Percentiles rank a stretch among this genome's conserved stretches.
These are phyloP conservation scores for Spergularia marina DNA, from an alignment of 148 eudicot genomes.

Conservation along the genomic window DNA sequence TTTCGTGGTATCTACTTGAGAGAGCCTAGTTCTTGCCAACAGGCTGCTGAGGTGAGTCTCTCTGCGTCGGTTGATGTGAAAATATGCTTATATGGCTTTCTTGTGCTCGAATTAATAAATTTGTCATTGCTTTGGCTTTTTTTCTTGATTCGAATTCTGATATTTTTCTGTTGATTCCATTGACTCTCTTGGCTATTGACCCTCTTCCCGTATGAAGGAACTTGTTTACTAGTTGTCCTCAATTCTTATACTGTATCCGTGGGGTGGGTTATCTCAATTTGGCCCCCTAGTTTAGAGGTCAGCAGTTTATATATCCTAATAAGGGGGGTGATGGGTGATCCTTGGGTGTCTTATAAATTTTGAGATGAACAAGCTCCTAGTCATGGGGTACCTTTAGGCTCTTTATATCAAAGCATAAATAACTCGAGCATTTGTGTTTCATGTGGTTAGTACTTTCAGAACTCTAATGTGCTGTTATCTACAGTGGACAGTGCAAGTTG, in stretches of 20 bases:
- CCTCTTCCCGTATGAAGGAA: no score
- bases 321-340: not conserved
- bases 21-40: slow-evolving; percentile 66
- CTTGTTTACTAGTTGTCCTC: no score
- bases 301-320: no score
- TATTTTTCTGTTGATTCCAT: not conserved
- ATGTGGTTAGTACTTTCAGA: slow-evolving; percentile 12
- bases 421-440: not conserved
- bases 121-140: not conserved
- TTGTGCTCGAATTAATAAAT: not conserved
- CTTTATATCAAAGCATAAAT: not conserved
- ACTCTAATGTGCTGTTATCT: slow-evolving; percentile 23
- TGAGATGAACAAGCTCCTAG: slow-evolving; percentile 7
- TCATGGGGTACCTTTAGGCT: not conserved
- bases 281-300: no score
- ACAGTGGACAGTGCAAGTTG: slow-evolving; percentile 96
- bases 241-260: no score
- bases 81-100: not conserved
- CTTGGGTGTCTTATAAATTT: not conserved
- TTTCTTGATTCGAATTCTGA: not conserved
- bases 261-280: no score
- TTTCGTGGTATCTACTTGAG: slow-evolving; percentile 93
- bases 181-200: not conserved
- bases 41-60: slow-evolving; percentile 70
- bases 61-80: not conserved